phyloP scores from a whole-genome alignment of 2,329 filamentous ascomycete genomes.

The Tolypocladium paradoxum region DNA sequence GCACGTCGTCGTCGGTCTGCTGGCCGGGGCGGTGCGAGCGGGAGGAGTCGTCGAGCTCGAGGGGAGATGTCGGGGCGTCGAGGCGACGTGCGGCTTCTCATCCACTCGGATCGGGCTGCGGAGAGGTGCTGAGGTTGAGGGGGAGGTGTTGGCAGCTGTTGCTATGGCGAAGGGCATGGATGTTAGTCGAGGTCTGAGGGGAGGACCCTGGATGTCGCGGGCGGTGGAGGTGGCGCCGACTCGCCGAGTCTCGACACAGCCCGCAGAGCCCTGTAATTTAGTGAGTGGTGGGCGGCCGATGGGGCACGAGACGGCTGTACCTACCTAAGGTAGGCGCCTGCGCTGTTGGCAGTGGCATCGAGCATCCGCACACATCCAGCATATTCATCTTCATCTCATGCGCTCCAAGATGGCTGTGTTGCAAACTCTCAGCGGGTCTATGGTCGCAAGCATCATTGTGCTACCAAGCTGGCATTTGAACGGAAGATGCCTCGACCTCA shows the following conservation, averaged over 20 bases:
- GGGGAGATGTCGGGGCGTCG: not conserved
- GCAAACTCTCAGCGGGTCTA: too few species aligned
- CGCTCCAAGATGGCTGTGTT: too few species aligned
- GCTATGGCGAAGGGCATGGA: not conserved
- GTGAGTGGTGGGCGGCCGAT: not conserved
- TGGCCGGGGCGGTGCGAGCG: not conserved
- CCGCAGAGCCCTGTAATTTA: not conserved
- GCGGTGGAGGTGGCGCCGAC: not conserved
- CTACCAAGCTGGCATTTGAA: too few species aligned
- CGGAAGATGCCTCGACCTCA: too few species aligned
- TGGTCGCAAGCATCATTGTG: too few species aligned
- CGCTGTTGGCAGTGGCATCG: too few species aligned
- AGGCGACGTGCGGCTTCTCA: not conserved
- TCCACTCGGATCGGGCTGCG: not conserved
- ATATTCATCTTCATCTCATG: too few species aligned
- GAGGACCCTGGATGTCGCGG: not conserved
- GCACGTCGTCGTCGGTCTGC: conserved; percentile 10
- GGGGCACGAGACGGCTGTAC: too few species aligned
- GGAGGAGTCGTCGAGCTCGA: not conserved
- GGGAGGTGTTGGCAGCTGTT: not conserved
- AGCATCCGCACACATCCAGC: too few species aligned
- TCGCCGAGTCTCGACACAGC: not conserved
- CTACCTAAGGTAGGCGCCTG: too few species aligned
- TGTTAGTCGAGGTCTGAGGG: not conserved
- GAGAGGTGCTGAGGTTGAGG: not conserved